phyloP scores from a whole-genome alignment of 2,329 filamentous ascomycete genomes.

The Polytolypa hystricis region DNA sequence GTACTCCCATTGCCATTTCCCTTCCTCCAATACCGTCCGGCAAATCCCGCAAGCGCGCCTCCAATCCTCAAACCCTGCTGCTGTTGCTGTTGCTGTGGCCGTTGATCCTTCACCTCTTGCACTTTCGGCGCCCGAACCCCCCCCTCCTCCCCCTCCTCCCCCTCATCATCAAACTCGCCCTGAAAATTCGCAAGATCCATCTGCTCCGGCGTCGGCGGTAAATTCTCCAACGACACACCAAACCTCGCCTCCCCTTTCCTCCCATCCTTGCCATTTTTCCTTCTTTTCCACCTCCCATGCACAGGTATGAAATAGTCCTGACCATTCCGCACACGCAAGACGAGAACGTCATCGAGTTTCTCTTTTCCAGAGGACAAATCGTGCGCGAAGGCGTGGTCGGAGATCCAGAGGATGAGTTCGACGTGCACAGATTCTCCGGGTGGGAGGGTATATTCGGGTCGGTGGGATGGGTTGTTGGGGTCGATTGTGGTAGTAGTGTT shows the following conservation, averaged over 20 bases:
- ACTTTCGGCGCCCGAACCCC: no score
- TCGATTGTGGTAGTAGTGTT: no score
- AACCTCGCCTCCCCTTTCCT: slow-evolving; percentile 78
- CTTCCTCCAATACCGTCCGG: no score
- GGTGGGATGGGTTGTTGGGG: slow-evolving; percentile 12
- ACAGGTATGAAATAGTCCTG: slow-evolving; percentile 86
- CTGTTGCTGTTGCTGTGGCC: no score
- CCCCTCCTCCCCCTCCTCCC: no score
- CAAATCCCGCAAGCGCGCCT: no score
- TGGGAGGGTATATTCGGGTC: slow-evolving; percentile 54
- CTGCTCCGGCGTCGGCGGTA: slow-evolving; percentile 78
- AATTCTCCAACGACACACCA: slow-evolving; percentile 73
- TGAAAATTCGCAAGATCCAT: no score
- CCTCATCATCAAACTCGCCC: no score
- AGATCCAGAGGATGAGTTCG: slow-evolving; percentile 56
- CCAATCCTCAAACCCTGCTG: no score
- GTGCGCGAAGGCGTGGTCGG: slow-evolving; percentile 51
- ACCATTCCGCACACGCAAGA: slow-evolving; percentile 72
- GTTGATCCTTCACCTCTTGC: no score
- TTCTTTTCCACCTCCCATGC: slow-evolving; percentile 66
- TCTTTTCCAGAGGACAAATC: slow-evolving; percentile 58
- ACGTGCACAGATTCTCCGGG: slow-evolving; percentile 74
- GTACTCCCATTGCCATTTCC: no score
- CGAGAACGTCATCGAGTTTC: slow-evolving; percentile 71
- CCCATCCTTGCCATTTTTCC: no score